phyloP scores from a whole-genome alignment of 148 eudicot genomes.

The Chenopodium berlandieri region DNA sequence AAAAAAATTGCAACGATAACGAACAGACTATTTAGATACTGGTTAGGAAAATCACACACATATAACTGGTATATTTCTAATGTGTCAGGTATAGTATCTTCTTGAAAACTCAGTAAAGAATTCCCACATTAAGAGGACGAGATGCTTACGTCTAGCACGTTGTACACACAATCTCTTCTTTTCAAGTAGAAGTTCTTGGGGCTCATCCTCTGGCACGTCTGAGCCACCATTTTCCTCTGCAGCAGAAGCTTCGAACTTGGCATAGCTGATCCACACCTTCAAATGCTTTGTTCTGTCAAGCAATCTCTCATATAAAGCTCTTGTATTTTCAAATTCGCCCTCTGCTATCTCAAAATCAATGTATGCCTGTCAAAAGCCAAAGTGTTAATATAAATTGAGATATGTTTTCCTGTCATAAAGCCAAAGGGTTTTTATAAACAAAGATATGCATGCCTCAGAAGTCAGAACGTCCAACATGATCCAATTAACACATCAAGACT shows the following conservation, averaged over 20 bases:
- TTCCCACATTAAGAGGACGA: not conserved
- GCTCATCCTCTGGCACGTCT: conserved; percentile 47
- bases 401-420: conserved; percentile 66
- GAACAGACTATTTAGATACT: too few relatives aligned
- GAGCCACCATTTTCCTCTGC: conserved; percentile 38
- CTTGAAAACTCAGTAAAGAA: not conserved
- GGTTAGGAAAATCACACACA: not conserved
- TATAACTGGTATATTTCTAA: not conserved
- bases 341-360: conserved; percentile 91
- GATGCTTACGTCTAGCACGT: conserved; percentile 54
- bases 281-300: conserved; percentile 86
- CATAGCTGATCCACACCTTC: conserved; percentile 95
- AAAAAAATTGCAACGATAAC: too few relatives aligned
- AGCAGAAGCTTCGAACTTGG: conserved; percentile 85
- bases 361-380: conserved; percentile 58
- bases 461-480: not conserved
- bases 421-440: conserved; percentile 1
- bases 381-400: not conserved
- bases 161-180: conserved; percentile 52
- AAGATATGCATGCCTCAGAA: not conserved
- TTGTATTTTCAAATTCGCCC: conserved; percentile 73
- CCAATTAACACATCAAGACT: not conserved
- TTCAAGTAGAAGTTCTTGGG: conserved; percentile 25
- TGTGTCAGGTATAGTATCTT: not conserved
- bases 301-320: conserved; percentile 89